phyloP scores from a whole-genome alignment of 768 basidiomycete genomes.

The Panaeolus cyanescens region DNA sequence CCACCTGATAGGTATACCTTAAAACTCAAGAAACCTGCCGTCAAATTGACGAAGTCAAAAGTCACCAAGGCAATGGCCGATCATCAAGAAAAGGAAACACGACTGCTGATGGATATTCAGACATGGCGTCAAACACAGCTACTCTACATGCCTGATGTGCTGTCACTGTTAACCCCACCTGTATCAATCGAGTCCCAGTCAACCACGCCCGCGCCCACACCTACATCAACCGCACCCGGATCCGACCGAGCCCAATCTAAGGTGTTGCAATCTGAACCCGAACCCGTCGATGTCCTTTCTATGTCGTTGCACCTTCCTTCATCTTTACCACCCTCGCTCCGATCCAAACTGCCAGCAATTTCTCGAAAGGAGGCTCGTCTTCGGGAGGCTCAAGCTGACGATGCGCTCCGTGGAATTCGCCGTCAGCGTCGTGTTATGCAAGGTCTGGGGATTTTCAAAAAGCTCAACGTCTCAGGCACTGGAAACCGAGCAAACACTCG shows the following conservation, averaged over 20 bases:
- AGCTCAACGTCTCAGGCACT: constrained; percentile 18
- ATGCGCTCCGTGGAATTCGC: constrained; percentile 18
- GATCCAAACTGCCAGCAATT: background rate
- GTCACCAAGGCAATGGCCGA: constrained; percentile 11
- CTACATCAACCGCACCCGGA: no score
- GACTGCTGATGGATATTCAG: constrained; percentile 4
- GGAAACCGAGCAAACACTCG: constrained; percentile 23
- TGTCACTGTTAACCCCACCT: background rate
- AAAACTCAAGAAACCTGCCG: background rate
- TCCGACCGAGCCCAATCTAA: no score
- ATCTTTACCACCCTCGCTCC: background rate
- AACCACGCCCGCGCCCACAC: no score
- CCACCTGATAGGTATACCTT: background rate
- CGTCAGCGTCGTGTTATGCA: constrained; percentile 12
- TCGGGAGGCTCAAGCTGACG: constrained; percentile 18
- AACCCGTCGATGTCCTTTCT: background rate
- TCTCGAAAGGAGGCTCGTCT: constrained; percentile 13
- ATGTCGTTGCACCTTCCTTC: constrained; percentile 7
- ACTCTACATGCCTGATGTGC: constrained; percentile 7
- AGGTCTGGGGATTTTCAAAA: constrained; percentile 22
- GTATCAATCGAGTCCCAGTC: no score
- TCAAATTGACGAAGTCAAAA: background rate
- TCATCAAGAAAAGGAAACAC: constrained; percentile 11
- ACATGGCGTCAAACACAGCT: constrained; percentile 12
- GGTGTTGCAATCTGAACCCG: no score